Conservation (phyloP, 331 rosid genomes). For the Arachis monticola region DNA sequence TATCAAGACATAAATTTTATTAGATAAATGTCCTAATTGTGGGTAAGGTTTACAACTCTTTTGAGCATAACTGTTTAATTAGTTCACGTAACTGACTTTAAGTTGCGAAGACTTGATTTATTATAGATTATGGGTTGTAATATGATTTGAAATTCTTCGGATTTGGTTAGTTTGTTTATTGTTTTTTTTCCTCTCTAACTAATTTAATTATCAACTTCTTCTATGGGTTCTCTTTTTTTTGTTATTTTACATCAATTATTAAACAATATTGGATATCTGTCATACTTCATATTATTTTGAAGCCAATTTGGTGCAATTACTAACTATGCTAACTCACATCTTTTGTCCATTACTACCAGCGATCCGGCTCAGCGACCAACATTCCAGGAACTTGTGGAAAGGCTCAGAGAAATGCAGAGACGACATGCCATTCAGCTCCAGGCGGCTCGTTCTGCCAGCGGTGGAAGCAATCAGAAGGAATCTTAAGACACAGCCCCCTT, state of each 20-base stretch:
- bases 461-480: conserved; percentile 63
- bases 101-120: not conserved
- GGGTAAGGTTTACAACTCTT: not conserved
- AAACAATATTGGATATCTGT: conserved; percentile 5
- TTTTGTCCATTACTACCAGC: conserved; percentile 50
- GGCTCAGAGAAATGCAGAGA: conserved; percentile 74
- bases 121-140: not conserved
- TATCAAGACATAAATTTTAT: conserved; percentile 11
- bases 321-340: conserved; percentile 30
- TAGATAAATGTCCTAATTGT: not conserved
- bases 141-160: not conserved
- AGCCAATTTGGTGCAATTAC: not conserved
- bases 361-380: conserved; percentile 83
- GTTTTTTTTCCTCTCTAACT: not conserved
- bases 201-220: not conserved
- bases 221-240: not conserved
- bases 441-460: conserved; percentile 66
- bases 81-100: not conserved
- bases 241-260: too few relatives aligned
- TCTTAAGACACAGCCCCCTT: conserved; percentile 43
- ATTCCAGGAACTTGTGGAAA: conserved; percentile 78
- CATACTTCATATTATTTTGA: not conserved
- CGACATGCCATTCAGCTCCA: conserved; percentile 67
- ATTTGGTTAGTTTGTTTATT: not conserved
- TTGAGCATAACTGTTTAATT: not conserved